Evolutionary conservation across 768 basidiomycete species (phyloP), one percentile per base, ranked within the genome.

Genomic region (Lactarius pseudohatsudake): DNA sequence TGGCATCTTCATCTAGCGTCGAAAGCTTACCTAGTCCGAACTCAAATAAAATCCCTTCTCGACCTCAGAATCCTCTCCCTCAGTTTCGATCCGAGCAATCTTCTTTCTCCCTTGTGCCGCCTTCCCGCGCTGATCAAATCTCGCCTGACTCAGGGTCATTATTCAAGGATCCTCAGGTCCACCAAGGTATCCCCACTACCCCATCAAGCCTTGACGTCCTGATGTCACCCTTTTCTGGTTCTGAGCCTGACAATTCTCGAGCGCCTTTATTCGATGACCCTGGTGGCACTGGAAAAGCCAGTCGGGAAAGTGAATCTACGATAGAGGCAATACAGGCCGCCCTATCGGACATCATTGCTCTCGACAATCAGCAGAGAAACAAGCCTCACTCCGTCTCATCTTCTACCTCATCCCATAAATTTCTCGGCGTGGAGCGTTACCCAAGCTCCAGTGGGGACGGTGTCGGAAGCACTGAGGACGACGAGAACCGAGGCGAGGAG

Each of bases 251-350:
- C 30, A 77, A 82, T n/a, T 76, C 85, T 1, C 81, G 92, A 55
- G 86, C 89, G 0, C 91, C 91, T 9, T 80, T 96, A 26, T 95
- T 96, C 68, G 86, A 89, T 70, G 90, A 92, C 71, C 87, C 90
- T 1, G 88, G 90, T 67, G 90, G 93, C 66, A 74, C 70, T 3
- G 74, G 67, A 66, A 84, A 81, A 66, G 79, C 78, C 68, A 86
- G 89, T 57, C 82, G 87, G 57, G 86, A 85, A 57, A 90, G 78
- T 20, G 80, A 96, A 75, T 85, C 90, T 60, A 83, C 94, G 45
- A 97, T 98, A 86, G 94, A 95, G 72, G 96, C 96, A 3, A 97
- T 98, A 22, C 94, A 95, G 72, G 95, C 95, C 9, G 97, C 97
- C 4, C 80, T 99, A 68, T 95, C 92, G 11, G 93, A 96, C 74